A percentile compares a stretch with the other conserved stretches of the same genome.
These are phyloP conservation scores for Chamaecrista fasciculata DNA, from an alignment of 306 rosid genomes.

Conservation along the genomic window DNA sequence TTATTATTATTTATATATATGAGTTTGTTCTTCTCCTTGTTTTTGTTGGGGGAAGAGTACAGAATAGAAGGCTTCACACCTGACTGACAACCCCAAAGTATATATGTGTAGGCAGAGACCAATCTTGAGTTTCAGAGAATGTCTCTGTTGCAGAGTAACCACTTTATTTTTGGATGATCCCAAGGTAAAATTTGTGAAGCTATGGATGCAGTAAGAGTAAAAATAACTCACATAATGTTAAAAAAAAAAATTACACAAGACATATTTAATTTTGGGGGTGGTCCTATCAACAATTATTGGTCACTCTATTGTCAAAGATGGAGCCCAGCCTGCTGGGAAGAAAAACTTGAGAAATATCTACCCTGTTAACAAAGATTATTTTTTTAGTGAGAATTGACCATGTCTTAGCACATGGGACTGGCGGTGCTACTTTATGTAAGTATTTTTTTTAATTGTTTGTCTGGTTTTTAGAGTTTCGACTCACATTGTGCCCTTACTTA, in stretches of 20 bases:
- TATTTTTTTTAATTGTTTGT: no score
- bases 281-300: neutral
- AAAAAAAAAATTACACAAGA: no score
- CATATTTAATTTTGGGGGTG: no score
- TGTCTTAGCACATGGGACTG: conserved; percentile 21
- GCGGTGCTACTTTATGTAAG: conserved; percentile 9
- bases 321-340: neutral
- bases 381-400: neutral
- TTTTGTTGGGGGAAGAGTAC: neutral
- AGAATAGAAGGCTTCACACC: neutral
- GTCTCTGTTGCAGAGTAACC: neutral
- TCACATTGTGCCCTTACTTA: no score
- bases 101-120: neutral
- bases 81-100: neutral
- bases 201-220: neutral
- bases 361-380: no score
- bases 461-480: no score
- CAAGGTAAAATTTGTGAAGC: no score
- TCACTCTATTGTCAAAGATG: neutral
- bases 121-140: conserved; percentile 6
- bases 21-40: neutral
- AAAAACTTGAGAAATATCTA: no score
- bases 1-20: no score
- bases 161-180: neutral
- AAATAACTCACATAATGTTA: no score